Evolutionary conservation across 176 grass and related monocot species (phyloP).

Genomic region (Phyllostachys edulis): DNA sequence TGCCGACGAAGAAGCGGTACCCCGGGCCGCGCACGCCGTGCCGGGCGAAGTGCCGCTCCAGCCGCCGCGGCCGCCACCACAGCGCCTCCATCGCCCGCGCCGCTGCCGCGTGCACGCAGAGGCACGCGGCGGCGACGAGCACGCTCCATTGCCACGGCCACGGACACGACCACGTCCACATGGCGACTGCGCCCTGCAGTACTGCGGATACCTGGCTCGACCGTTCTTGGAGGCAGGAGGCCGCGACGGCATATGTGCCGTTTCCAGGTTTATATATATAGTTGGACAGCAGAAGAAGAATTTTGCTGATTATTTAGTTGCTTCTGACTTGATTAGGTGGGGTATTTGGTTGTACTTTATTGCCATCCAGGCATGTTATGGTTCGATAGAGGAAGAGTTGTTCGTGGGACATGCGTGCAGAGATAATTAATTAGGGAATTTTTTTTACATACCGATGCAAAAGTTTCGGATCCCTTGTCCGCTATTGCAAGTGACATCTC

Average conservation of each 20-base stretch:
- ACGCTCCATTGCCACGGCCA: conserved; percentile 28
- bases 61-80: conserved; percentile 70
- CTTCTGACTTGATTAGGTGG: not conserved
- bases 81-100: conserved; percentile 56
- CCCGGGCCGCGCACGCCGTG: conserved; percentile 74
- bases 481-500: too few relatives aligned
- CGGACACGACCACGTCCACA: conserved; percentile 20
- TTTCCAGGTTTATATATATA: conserved; percentile 16
- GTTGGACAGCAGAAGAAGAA: not conserved
- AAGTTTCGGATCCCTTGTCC: too few relatives aligned
- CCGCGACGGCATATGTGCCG: conserved; percentile 23
- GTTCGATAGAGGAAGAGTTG: not conserved
- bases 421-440: too few relatives aligned
- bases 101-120: conserved; percentile 12
- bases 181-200: not conserved
- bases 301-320: not conserved
- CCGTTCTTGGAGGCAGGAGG: conserved; percentile 20
- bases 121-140: conserved; percentile 30
- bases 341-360: not conserved
- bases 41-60: conserved; percentile 71
- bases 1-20: conserved; percentile 89
- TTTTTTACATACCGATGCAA: too few relatives aligned
- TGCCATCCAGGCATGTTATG: not conserved
- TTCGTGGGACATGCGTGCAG: too few relatives aligned
- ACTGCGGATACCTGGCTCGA: not conserved